A percentile compares a stretch with the other conserved stretches of the same genome.
These are phyloP conservation scores for Trifolium dubium DNA, from an alignment of 306 rosid species.

Conservation along the genomic window DNA sequence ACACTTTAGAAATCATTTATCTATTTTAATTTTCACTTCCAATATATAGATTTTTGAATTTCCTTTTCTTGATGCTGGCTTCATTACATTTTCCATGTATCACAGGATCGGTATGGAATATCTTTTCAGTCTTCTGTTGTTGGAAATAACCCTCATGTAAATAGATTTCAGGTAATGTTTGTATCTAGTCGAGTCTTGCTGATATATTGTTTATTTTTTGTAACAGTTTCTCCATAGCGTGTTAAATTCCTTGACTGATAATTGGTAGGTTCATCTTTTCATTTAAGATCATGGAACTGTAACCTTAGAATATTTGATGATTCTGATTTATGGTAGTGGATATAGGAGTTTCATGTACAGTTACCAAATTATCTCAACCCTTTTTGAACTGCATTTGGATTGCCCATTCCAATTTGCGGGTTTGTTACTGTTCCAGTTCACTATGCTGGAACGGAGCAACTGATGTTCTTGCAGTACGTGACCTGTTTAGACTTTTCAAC, in stretches of 20 bases:
- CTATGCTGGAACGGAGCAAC: conserved; percentile 11
- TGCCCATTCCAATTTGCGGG: not conserved
- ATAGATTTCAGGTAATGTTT: conserved; percentile 80
- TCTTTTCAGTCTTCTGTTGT: conserved; percentile 52
- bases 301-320: conserved; percentile 15
- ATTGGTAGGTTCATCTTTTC: conserved; percentile 23
- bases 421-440: not conserved
- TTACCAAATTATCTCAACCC: not conserved
- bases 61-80: conserved; percentile 35
- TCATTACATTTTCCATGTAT: conserved; percentile 33
- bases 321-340: conserved; percentile 35
- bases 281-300: conserved; percentile 33
- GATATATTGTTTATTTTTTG: conserved; percentile 18
- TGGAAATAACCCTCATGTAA: conserved; percentile 59
- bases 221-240: conserved; percentile 8
- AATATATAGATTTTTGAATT: conserved; percentile 22
- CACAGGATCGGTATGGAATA: conserved; percentile 72
- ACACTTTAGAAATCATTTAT: not conserved
- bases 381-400: conserved; percentile 14
- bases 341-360: conserved; percentile 7
- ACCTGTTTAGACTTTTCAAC: conserved; percentile 13
- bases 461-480: conserved; percentile 4
- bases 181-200: conserved; percentile 23
- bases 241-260: conserved; percentile 12
- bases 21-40: conserved; percentile 17